Evolutionary conservation across 495 filamentous ascomycete genomes (phyloP), one percentile per base, ranked within the genome.

Genomic region (Pseudoneurospora amorphoporcata): DNA sequence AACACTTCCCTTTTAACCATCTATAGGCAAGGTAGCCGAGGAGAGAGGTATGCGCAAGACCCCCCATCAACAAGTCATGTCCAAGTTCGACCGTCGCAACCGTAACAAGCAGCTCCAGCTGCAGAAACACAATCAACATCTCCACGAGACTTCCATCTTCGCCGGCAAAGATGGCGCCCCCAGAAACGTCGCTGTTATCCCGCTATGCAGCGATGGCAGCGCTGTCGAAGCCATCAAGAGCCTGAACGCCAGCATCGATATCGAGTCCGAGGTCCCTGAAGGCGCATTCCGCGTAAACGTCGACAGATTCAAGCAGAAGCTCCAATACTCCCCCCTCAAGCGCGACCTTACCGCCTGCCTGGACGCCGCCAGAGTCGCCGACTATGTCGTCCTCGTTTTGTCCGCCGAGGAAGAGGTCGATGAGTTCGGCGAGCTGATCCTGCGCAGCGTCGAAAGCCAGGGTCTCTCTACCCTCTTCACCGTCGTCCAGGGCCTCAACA

Each of bases 31-130:
- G 71, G 77, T 84, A 40, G 78, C 81, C 6, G 81, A 79, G 69
- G 82, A 85, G 79, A 91, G 82, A 78, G 88, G 89, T 43, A 84
- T 84, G 73, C 90, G 95, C 73, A 96, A 92, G 82, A 97, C 94
- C 53, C 92, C 92, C 72, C 93, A 98, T 81, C 96, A 98, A 79
- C 93, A 97, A 83, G 87, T 97, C 79, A 96, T 97, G 92, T 97
- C 94, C 42, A 99, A 97, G 83, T 84, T 99, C 81, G 93, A 97
- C 82, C 91, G 95, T 41, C 88, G 92, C 77, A 97, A 99, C 82
- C 93, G 95, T 84, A 92, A 92, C 68, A 93, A 93, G 76, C 95
- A 99, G 84, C 88, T 88, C 78, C 91, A 94, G 75, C 86, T 88
- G 74, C 82, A 87, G 74, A 97, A 98, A 82, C 90, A 94, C 72